Evolutionary conservation across 768 basidiomycete species (phyloP).

Genomic region (Lentinula aciculospora): DNA sequence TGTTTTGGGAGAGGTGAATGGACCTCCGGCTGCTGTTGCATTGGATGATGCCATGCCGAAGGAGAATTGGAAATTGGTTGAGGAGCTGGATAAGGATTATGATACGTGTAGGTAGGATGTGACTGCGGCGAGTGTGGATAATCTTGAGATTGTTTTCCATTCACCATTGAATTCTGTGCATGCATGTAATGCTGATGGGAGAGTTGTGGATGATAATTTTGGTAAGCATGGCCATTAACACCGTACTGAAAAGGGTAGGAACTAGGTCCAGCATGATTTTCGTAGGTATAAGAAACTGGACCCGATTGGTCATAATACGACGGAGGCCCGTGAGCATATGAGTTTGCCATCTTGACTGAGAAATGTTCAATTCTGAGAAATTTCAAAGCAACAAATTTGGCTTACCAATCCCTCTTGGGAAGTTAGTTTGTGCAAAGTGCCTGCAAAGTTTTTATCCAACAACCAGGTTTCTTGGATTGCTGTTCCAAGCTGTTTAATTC

Average conservation of each 20-base stretch:
- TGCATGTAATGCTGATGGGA: neutral
- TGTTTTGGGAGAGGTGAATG: neutral
- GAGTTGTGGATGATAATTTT: slow-evolving; percentile 2
- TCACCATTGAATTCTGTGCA: neutral
- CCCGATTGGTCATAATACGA: slow-evolving; percentile 17
- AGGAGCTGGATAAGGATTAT: slow-evolving; percentile 1
- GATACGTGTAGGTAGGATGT: neutral
- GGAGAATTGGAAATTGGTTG: neutral
- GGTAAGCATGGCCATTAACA: slow-evolving; percentile 2
- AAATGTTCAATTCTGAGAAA: neutral
- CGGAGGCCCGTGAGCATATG: slow-evolving; percentile 5
- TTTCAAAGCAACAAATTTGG: neutral
- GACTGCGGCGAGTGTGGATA: neutral
- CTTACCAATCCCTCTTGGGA: neutral
- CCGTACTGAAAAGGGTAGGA: slow-evolving; percentile 10
- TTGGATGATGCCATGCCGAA: neutral
- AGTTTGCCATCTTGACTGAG: neutral
- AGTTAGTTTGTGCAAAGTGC: neutral
- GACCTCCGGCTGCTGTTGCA: neutral
- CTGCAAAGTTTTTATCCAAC: neutral
- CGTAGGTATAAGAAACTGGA: slow-evolving; percentile 11
- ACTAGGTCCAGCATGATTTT: slow-evolving; percentile 9
- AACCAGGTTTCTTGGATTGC: too few relatives aligned
- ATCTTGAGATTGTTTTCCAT: neutral
- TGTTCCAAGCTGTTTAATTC: neutral